Evolutionary conservation across 2,329 filamentous ascomycete species (phyloP), one percentile per base, ranked within the genome.

Genomic region (Penicillium sp.): DNA sequence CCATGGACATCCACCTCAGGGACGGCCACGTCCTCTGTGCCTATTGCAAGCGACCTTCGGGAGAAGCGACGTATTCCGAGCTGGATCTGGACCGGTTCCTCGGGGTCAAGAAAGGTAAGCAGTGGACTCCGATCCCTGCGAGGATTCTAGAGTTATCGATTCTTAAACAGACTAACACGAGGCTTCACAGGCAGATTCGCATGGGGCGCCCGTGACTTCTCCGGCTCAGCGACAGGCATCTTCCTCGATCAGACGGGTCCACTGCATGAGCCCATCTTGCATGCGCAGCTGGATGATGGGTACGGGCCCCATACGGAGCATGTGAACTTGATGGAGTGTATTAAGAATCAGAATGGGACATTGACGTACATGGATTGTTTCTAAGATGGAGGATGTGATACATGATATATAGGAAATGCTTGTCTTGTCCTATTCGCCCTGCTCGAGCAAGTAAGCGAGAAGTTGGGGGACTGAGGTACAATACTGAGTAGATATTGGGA

Each of bases 351-450:
- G 35, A 49, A 59, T 43, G 57, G 57, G 4, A 35, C 41, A n/a
- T 39, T 60, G 35, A 44, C 43, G 8, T 61, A 46, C 44, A 58
- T 60, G 59, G 52, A 53, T 29, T 61, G 57, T 48, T 59, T 59
- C 46, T 59, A 58, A 42, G 4, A 4, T 12, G 8, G 3, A 27
- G 32, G 32, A 28, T 2, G 8, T 20, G 31, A 20, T 15, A 15
- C 20, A 27, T 2, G 28, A 20, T 31, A 12, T 12, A 10, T 12
- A 10, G 15, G 15, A 35, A 8, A 12, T 20, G 8, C 15, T 23
- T 37, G 12, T 20, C 18, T 33, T 18, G 32, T 33, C 31, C 18
- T 20, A 8, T 18, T 10, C 4, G 9, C 15, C 8, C 10, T 37
- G 18, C 8, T 10, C 4, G 27, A 29, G 10, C 15, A 3, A 35